phyloP scores from a whole-genome alignment of 164 flowering plant species.

The Aristolochia contorta region DNA sequence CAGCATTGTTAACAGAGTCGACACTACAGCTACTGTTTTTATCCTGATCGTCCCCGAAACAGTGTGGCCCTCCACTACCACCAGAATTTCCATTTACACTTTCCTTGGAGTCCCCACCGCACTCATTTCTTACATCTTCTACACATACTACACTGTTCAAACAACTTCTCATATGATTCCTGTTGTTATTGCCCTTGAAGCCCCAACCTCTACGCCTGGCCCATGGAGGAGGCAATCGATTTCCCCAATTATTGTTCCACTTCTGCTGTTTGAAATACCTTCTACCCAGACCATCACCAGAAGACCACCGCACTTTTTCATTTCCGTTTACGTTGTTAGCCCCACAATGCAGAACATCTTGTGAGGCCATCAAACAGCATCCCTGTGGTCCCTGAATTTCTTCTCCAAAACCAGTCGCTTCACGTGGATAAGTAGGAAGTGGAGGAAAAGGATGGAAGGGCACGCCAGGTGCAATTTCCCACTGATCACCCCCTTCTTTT shows the following conservation, averaged over 20 bases:
- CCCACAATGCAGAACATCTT: constrained; percentile 13
- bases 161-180: too few relatives aligned
- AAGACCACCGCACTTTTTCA: constrained; percentile 26
- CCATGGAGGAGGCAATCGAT: constrained; percentile 28
- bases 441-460: constrained; percentile 91
- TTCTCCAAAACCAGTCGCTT: constrained; percentile 8
- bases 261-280: constrained; percentile 64
- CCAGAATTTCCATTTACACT: too few relatives aligned
- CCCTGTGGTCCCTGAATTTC: constrained; percentile 7
- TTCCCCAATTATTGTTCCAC: constrained; percentile 22
- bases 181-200: constrained; percentile 4
- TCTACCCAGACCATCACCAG: constrained; percentile 31
- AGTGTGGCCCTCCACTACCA: too few relatives aligned
- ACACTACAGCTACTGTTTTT: too few relatives aligned
- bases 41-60: too few relatives aligned
- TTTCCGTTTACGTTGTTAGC: constrained; percentile 12
- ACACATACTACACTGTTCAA: too few relatives aligned
- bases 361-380: constrained; percentile 7
- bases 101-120: too few relatives aligned
- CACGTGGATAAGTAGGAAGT: constrained; percentile 50
- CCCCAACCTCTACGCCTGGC: constrained; percentile 42
- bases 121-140: too few relatives aligned
- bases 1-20: too few relatives aligned
- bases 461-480: constrained; percentile 60
- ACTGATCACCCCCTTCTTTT: constrained; percentile 27